Percentiles rank a stretch among this genome's conserved stretches.
These are phyloP conservation scores for Trichoderma citrinoviride DNA, from an alignment of 2,329 filamentous ascomycete genomes.

Conservation along the genomic window DNA sequence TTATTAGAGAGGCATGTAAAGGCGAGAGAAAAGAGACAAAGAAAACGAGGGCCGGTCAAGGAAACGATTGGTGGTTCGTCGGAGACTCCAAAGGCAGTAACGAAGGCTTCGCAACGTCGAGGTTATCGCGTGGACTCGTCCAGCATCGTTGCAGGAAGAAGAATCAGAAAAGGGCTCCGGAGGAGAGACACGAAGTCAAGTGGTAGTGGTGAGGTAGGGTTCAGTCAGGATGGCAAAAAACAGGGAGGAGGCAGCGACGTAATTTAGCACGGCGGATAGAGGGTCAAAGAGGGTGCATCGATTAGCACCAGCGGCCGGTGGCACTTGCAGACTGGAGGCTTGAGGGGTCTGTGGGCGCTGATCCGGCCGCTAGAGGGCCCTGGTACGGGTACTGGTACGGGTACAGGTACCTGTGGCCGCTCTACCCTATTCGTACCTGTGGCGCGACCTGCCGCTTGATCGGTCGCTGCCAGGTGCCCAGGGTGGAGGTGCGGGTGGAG, in stretches of 20 bases:
- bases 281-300: conserved; percentile 13
- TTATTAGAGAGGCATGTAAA: conserved; percentile 15
- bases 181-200: not conserved
- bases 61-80: not conserved
- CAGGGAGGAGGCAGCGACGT: conserved; percentile 14
- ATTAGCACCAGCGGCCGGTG: not conserved
- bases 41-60: not conserved
- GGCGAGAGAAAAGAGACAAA: not conserved
- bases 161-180: not conserved
- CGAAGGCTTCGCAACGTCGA: not conserved
- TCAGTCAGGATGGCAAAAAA: not conserved
- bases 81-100: not conserved
- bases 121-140: not conserved
- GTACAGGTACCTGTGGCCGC: conserved; percentile 6
- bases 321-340: conserved; percentile 4
- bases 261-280: conserved; percentile 9
- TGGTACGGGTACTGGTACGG: not conserved
- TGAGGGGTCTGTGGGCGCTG: conserved; percentile 14
- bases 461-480: not conserved
- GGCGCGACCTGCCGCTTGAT: not conserved
- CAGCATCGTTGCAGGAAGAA: not conserved
- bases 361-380: conserved; percentile 13
- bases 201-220: not conserved
- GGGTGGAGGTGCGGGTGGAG: too few relatives aligned
- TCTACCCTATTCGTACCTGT: not conserved